Percentiles rank a stretch among this genome's conserved stretches.
phyloP scores from a whole-genome alignment of 257 asterid species.

The Jacaranda mimosifolia region DNA sequence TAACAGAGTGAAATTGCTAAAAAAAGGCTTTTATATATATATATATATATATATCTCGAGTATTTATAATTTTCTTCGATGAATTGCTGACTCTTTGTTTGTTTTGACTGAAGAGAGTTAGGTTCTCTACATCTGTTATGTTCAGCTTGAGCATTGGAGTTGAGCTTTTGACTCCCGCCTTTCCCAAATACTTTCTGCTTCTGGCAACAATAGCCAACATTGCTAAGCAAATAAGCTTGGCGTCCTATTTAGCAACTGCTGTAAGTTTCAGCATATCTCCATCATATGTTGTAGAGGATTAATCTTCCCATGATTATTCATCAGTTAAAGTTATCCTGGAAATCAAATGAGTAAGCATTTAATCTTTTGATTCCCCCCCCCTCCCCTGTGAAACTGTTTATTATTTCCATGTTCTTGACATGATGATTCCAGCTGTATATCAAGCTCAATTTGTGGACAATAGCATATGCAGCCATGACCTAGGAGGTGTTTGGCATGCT shows the following conservation, averaged over 20 bases:
- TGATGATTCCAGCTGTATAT: no score
- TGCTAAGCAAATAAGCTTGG: slow-evolving; percentile 93
- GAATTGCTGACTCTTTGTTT: slow-evolving; percentile 38
- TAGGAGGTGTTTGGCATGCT: no score
- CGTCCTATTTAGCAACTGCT: slow-evolving; percentile 89
- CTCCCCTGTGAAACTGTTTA: no score
- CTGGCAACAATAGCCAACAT: slow-evolving; percentile 96
- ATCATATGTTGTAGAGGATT: slow-evolving; percentile 17
- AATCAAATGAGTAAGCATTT: no score
- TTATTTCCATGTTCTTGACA: no score
- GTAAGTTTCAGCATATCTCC: slow-evolving; percentile 60
- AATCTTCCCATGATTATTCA: background rate
- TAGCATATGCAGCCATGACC: no score
- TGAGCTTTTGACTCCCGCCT: slow-evolving; percentile 89
- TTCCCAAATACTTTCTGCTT: slow-evolving; percentile 83
- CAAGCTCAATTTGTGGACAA: no score
- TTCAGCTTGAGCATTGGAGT: slow-evolving; percentile 95
- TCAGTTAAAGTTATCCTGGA: no score
- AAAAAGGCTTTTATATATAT: no score
- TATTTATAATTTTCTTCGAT: slow-evolving; percentile 23
- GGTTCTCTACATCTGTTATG: slow-evolving; percentile 84
- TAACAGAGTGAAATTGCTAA: background rate
- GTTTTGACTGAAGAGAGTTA: slow-evolving; percentile 76
- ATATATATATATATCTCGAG: background rate
- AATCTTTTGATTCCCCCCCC: no score